A percentile compares a stretch with the other conserved stretches of the same genome.
Evolutionary conservation across 2,329 filamentous ascomycete species (phyloP).

Genomic region (Ceratocystis cacaofunesta): DNA sequence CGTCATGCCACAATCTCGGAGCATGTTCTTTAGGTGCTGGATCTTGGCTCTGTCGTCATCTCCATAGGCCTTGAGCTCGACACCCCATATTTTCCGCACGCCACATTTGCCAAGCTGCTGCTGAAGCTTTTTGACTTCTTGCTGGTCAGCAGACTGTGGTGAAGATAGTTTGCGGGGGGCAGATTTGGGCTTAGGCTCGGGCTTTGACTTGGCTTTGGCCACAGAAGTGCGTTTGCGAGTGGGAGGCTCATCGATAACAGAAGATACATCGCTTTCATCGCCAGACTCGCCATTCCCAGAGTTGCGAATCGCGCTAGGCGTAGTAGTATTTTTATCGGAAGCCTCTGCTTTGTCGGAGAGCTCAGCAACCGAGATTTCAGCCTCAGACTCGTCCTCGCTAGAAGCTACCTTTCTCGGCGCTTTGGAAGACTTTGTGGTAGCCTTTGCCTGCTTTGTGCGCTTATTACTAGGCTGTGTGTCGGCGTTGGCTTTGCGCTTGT

Average conservation of each 20-base stretch:
- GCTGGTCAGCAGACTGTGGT: constrained; percentile 39
- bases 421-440: not conserved
- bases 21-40: constrained; percentile 60
- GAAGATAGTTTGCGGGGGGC: constrained; percentile 12
- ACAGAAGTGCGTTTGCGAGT: constrained; percentile 28
- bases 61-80: constrained; percentile 61
- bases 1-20: constrained; percentile 72
- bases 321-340: not conserved
- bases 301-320: constrained; percentile 18
- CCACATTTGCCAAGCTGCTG: constrained; percentile 79
- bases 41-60: constrained; percentile 67
- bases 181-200: constrained; percentile 26
- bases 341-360: not conserved
- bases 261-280: constrained; percentile 45
- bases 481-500: constrained; percentile 26
- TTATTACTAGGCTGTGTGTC: constrained; percentile 12
- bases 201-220: constrained; percentile 22
- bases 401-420: not conserved
- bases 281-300: constrained; percentile 22
- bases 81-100: constrained; percentile 79
- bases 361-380: not conserved
- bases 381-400: constrained; percentile 15
- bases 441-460: constrained; percentile 16
- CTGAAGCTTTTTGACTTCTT: constrained; percentile 78
- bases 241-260: constrained; percentile 59